Evolutionary conservation across 2,329 filamentous ascomycete genomes (phyloP).

Genomic region (Pseudogymnoascus sp.): DNA sequence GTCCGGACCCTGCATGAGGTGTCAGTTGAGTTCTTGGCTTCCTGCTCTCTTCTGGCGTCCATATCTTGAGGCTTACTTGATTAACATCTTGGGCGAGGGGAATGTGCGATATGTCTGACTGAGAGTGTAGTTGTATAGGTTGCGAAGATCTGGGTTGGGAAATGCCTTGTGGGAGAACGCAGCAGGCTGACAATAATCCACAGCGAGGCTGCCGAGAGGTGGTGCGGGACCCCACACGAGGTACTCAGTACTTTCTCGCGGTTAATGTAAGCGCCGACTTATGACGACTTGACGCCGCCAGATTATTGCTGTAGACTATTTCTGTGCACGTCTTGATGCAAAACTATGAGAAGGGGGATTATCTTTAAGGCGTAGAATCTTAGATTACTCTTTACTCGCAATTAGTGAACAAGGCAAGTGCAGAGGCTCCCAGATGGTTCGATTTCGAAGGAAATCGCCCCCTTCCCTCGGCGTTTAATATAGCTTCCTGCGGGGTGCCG

Average conservation of each 20-base stretch:
- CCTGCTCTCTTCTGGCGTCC: not conserved
- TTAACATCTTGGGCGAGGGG: slow-evolving; percentile 36
- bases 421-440: not conserved
- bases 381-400: not conserved
- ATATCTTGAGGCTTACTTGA: slow-evolving; percentile 35
- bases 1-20: slow-evolving; percentile 72
- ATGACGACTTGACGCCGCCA: not conserved
- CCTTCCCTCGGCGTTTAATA: not conserved
- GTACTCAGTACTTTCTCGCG: slow-evolving; percentile 4
- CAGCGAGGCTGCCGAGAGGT: slow-evolving; percentile 5
- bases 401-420: not conserved
- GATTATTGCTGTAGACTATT: not conserved
- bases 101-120: not conserved
- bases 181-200: slow-evolving; percentile 7
- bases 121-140: not conserved
- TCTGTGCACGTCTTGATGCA: not conserved
- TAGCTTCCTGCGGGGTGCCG: not conserved
- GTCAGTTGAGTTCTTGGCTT: slow-evolving; percentile 6
- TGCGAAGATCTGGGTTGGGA: not conserved
- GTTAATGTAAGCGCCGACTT: slow-evolving; percentile 1
- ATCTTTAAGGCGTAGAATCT: not conserved
- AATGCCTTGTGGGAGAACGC: slow-evolving; percentile 2
- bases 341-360: not conserved
- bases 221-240: slow-evolving; percentile 1
- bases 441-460: not conserved